Base-by-base conservation (phyloP, 306 rosid genomes). In the Vicia faba region DNA sequence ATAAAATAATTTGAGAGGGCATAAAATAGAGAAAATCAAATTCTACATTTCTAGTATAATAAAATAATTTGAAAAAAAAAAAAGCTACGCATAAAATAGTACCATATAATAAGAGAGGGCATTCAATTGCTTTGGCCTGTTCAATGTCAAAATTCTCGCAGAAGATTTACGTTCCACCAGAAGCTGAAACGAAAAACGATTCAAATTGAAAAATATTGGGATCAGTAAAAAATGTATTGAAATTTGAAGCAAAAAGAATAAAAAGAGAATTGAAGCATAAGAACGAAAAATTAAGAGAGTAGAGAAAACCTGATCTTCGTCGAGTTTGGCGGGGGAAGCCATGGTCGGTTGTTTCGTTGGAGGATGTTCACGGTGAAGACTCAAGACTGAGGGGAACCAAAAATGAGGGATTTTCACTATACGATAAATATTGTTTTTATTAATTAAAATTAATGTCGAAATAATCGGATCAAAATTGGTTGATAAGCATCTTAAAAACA, bases 91-190 rank as follows among this genome's bases (percentile, higher is more conserved):
- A 3, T 35, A 56, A 72, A 67, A 57, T 18, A 54, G 28, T 79
- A 87, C 98, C 98, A 88, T 93, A 71, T 79, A 73, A 64, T 31
- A 73, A 58, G 88, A 86, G 40, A 89, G 81, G 23, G 97, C 90
- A 65, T 93, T 93, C 78, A 93, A 74, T 72, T 89, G 96, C 64
- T 75, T 87, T 8, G 91, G 84, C 73, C 98, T 83, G 80, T 89
- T 89, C 7, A 93, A 61, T 29, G 82, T 79, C 85, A 93, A 66
- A 28, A 80, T 39, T 81, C 86, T 84, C 9, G 79, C 86, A 44
- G 26, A 64, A 64, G 5, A 68, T 71, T 79, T 84, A 45, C 75
- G 77, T 45, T 86, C 87, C 62, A 79, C 91, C 82, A 89, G 53
- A 84, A 93, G 23, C 98, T 92, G 72, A 48, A 46, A 57, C 29